phyloP scores from a whole-genome alignment of 345 rosid genomes.

The Psidium guajava region DNA sequence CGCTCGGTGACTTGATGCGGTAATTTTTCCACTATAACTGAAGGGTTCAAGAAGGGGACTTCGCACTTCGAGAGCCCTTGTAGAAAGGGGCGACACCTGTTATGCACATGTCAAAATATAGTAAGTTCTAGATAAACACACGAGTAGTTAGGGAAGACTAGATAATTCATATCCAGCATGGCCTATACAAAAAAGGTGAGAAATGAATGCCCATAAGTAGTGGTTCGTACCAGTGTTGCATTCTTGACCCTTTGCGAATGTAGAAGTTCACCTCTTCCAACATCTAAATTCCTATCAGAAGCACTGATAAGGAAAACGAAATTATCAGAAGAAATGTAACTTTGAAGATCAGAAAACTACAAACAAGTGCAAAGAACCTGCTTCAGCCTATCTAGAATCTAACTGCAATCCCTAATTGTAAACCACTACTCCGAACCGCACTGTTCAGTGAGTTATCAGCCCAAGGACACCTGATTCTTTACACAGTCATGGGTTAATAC shows the following conservation, averaged over 20 bases:
- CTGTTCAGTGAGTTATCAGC: not conserved
- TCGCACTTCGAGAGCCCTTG: conserved; percentile 18
- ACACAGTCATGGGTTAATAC: not conserved
- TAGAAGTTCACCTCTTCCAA: conserved; percentile 18
- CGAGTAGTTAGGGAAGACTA: not conserved
- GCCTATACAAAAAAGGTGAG: not conserved
- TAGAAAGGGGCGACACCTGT: conserved; percentile 38
- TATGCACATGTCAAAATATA: not conserved
- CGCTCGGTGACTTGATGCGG: conserved; percentile 36
- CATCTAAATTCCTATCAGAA: conserved; percentile 39
- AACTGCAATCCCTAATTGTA: not conserved
- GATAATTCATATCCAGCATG: not conserved
- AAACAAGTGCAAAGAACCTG: not conserved
- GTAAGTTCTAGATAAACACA: not conserved
- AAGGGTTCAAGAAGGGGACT: conserved; percentile 33
- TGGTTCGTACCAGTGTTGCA: conserved; percentile 34
- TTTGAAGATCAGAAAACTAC: not conserved
- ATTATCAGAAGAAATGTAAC: not conserved
- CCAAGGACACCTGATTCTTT: not conserved
- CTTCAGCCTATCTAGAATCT: not conserved
- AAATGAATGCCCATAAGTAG: not conserved
- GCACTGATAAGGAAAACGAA: conserved; percentile 34
- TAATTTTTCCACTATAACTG: conserved; percentile 7
- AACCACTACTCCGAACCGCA: not conserved
- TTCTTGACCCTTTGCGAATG: conserved; percentile 20